Percentiles rank a stretch among this genome's conserved stretches.
These are phyloP conservation scores for Galeopsis tetrahit DNA, from an alignment of 257 asterid genomes.

Conservation along the genomic window DNA sequence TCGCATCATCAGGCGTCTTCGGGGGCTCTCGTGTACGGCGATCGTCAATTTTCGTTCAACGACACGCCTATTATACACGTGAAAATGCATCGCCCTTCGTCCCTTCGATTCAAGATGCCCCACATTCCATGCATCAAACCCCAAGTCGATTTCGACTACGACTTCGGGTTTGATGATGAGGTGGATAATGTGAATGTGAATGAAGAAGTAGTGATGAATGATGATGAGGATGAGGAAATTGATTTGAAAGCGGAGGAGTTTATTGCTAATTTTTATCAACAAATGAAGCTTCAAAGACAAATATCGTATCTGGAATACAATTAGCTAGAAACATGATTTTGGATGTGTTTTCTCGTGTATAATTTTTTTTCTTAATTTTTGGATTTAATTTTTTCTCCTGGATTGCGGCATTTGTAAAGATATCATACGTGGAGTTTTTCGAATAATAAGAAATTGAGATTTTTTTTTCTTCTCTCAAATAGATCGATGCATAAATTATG, in stretches of 20 bases:
- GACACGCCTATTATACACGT: conserved; percentile 63
- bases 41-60: conserved; percentile 69
- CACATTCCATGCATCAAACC: conserved; percentile 76
- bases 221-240: conserved; percentile 57
- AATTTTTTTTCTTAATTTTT: neutral
- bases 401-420: conserved; percentile 16
- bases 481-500: too few species aligned
- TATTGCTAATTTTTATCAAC: conserved; percentile 67
- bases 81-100: conserved; percentile 78
- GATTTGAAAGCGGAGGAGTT: conserved; percentile 83
- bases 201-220: neutral
- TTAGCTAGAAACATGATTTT: neutral
- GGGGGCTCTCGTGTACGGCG: conserved; percentile 58
- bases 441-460: too few species aligned
- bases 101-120: conserved; percentile 71
- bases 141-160: conserved; percentile 62
- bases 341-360: neutral
- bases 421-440: neutral
- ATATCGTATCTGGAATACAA: conserved; percentile 40
- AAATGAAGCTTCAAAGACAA: conserved; percentile 69
- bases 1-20: conserved; percentile 1
- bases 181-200: neutral
- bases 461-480: too few species aligned
- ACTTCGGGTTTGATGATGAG: conserved; percentile 48
- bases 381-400: conserved; percentile 1